Base-by-base conservation (phyloP, 2,329 filamentous ascomycete genomes). In the Talaromyces verruculosus region DNA sequence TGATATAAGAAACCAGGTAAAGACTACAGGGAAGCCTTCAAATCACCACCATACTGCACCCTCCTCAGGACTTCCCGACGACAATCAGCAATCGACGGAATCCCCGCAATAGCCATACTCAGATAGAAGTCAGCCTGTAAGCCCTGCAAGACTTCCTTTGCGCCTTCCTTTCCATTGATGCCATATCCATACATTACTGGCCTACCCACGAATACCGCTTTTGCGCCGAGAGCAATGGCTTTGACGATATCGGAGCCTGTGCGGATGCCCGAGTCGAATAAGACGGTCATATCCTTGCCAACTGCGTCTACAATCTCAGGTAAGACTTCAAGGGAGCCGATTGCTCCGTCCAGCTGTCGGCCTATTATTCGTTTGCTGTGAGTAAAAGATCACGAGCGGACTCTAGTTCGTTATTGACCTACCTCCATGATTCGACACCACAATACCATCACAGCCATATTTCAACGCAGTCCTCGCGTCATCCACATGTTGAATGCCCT, bases 31-130 rank as follows among this genome's bases (percentile, higher is more conserved):
- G 74, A 76, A 33, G 72, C 71, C 61, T 75, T 77, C 62, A 70
- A 19, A 63, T 79, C 76, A 13, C 76, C 76, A n/a, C 70, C 69
- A 67, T 79, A 75, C 53, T 77, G 72, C 15, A 78, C 72, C 65
- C 70, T 75, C 63, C 76, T 70, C 53, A 80, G 70, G 68, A 73
- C 71, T 35, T 69, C 71, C 33, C 76, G 71, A 41, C 73, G 72
- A 65, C 77, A 78, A 45, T 79, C 76, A 10, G 68, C 68, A 39
- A 79, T 69, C 73, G 70, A 76, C 13, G 71, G 68, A 64, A 85
- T 83, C 0, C 86, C 86, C 2, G 81, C 76, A 57, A 88, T 74
- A 1, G 83, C 83, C 82, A 88, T 84, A 8, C 79, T 84, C 64
- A 85, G 81, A 72, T 88, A 86, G 17, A 82, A 76, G 72, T 84